phyloP scores from a whole-genome alignment of 108 stramenopile species.

The Nitzschia inconspicua region DNA sequence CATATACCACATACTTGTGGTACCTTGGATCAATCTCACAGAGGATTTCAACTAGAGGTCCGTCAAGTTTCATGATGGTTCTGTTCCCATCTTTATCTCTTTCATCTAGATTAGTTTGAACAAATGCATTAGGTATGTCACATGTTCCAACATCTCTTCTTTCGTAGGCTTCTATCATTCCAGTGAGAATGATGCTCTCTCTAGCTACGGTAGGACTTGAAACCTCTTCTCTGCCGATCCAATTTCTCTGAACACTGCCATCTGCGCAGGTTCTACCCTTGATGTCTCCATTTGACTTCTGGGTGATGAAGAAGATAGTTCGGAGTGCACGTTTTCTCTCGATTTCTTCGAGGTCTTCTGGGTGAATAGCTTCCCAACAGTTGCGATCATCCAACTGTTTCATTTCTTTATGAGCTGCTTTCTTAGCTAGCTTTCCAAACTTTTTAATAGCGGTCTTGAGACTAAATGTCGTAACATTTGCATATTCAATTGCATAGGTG shows the following conservation, averaged over 20 bases:
- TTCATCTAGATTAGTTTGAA: slow-evolving; percentile 36
- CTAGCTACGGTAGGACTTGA: not conserved
- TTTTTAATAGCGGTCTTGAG: slow-evolving; percentile 18
- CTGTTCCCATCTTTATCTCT: too few species aligned
- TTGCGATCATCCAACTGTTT: too few species aligned
- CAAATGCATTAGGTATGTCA: slow-evolving; percentile 48
- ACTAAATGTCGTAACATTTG: not conserved
- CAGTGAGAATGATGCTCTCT: not conserved
- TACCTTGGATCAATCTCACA: slow-evolving; percentile 22
- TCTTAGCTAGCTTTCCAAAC: slow-evolving; percentile 34
- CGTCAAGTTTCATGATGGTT: slow-evolving; percentile 16
- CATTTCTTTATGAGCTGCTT: slow-evolving; percentile 35
- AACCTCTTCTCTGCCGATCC: not conserved
- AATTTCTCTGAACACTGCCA: slow-evolving; percentile 1
- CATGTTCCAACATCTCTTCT: slow-evolving; percentile 32
- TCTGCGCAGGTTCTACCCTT: slow-evolving; percentile 29
- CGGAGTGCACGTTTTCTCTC: slow-evolving; percentile 23
- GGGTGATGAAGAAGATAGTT: slow-evolving; percentile 33
- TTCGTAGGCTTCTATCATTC: slow-evolving; percentile 11
- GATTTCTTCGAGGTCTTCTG: too few species aligned
- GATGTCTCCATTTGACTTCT: slow-evolving; percentile 21
- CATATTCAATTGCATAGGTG: too few species aligned
- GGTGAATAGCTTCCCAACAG: too few species aligned
- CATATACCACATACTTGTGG: slow-evolving; percentile 1
- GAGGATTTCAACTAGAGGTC: slow-evolving; percentile 21